phyloP scores from a whole-genome alignment of 2,329 filamentous ascomycete species.

The Colletotrichum limetticola region DNA sequence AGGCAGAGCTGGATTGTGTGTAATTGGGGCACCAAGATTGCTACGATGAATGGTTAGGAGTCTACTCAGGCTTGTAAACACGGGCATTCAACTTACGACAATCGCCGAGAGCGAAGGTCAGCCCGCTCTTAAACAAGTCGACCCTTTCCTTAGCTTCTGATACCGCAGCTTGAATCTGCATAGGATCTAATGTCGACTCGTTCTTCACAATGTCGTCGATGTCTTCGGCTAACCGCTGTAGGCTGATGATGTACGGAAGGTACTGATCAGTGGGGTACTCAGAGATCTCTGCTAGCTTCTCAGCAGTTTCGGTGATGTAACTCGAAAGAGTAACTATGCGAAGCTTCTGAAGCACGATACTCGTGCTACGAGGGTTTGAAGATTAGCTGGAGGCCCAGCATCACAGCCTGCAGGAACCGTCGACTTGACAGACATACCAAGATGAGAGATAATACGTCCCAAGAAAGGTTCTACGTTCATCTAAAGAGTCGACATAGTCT shows the following conservation, averaged over 20 bases:
- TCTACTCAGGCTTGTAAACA: fast-evolving
- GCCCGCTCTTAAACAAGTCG: slow-evolving; percentile 37
- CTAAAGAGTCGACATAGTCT: slow-evolving; percentile 21
- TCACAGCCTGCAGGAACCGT: no score
- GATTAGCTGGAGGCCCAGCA: neutral
- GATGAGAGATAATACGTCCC: slow-evolving; percentile 47
- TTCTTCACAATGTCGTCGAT: slow-evolving; percentile 42
- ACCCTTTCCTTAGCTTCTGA: slow-evolving; percentile 26
- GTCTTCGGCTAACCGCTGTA: slow-evolving; percentile 45
- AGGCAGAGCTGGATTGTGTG: slow-evolving; percentile 44
- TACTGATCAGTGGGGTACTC: slow-evolving; percentile 40
- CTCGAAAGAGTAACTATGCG: slow-evolving; percentile 41
- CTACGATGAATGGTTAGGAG: slow-evolving; percentile 27
- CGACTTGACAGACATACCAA: slow-evolving; percentile 37
- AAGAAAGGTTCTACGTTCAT: slow-evolving; percentile 44
- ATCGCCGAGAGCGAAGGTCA: slow-evolving; percentile 43
- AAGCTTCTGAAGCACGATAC: slow-evolving; percentile 45
- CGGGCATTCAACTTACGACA: slow-evolving; percentile 40
- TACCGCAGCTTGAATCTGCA: slow-evolving; percentile 28
- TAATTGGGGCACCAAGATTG: slow-evolving; percentile 41
- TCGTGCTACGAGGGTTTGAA: slow-evolving; percentile 35
- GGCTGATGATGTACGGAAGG: slow-evolving; percentile 43
- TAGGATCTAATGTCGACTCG: slow-evolving; percentile 21
- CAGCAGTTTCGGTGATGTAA: slow-evolving; percentile 43
- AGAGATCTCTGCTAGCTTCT: slow-evolving; percentile 31